Evolutionary conservation across 2,329 filamentous ascomycete genomes (phyloP).

Genomic region (Colletotrichum paranaense): DNA sequence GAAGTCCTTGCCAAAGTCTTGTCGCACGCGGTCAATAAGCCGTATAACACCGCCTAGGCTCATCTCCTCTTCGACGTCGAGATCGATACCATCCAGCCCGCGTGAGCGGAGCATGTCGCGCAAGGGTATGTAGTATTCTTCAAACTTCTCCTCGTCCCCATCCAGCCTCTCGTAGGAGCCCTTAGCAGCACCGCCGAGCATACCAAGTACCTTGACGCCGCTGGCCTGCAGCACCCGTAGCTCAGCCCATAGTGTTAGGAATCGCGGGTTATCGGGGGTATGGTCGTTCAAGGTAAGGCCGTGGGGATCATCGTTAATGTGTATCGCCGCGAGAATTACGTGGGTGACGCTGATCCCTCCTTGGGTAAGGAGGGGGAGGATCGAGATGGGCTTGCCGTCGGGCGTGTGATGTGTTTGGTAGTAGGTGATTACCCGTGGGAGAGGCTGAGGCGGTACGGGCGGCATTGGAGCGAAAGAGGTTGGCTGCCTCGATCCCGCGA

Average conservation of each 20-base stretch:
- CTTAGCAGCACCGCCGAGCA: conserved; percentile 87
- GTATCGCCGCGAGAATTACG: conserved; percentile 87
- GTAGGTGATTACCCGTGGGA: conserved; percentile 63
- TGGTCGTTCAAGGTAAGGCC: conserved; percentile 85
- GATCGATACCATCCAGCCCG: conserved; percentile 76
- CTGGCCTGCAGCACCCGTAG: conserved; percentile 75
- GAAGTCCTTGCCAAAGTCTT: conserved; percentile 77
- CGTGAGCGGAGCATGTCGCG: conserved; percentile 71
- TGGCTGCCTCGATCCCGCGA: neutral
- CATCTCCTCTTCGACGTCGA: conserved; percentile 85
- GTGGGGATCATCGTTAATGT: conserved; percentile 76
- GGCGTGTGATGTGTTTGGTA: conserved; percentile 66
- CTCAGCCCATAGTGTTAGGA: conserved; percentile 82
- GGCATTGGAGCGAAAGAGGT: conserved; percentile 15
- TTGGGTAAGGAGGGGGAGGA: conserved; percentile 63
- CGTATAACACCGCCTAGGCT: conserved; percentile 73
- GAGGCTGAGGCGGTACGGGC: conserved; percentile 38
- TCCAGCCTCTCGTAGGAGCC: conserved; percentile 75
- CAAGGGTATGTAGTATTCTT: conserved; percentile 78
- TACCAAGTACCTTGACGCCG: conserved; percentile 84
- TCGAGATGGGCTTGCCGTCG: conserved; percentile 58
- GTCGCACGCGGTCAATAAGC: conserved; percentile 74
- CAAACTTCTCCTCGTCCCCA: conserved; percentile 70
- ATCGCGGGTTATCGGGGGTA: conserved; percentile 73
- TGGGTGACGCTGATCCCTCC: conserved; percentile 73